Conservation (phyloP, 2,329 filamentous ascomycete species). For the Phialocephala sp. region DNA sequence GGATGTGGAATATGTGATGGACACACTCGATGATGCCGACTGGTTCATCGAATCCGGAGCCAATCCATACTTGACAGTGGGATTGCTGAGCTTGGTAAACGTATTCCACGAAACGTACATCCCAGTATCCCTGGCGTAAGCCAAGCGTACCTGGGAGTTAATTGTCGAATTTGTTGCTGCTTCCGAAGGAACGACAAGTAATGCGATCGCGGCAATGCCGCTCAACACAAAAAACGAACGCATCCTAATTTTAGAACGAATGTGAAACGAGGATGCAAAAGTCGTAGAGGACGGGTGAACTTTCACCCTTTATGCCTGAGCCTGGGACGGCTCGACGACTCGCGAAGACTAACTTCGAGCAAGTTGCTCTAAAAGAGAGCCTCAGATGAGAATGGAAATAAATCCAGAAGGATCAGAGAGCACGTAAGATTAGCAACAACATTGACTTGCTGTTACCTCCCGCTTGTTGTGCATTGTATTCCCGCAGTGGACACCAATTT, state of each 20-base stretch:
- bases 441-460: neutral
- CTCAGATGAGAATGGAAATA: neutral
- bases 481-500: neutral
- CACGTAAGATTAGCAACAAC: neutral
- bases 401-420: neutral
- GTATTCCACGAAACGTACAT: conserved; percentile 55
- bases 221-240: neutral
- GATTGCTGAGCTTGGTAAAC: conserved; percentile 50
- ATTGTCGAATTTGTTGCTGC: conserved; percentile 2
- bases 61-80: conserved; percentile 58
- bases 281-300: neutral
- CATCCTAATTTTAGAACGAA: neutral
- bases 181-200: neutral
- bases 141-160: conserved; percentile 14
- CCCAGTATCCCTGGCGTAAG: conserved; percentile 7
- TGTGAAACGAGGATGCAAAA: neutral
- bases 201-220: neutral
- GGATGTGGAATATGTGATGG: conserved; percentile 58
- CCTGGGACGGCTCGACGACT: neutral
- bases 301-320: neutral
- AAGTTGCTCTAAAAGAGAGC: neutral
- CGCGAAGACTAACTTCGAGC: neutral
- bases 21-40: conserved; percentile 51
- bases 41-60: conserved; percentile 45
- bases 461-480: neutral